Percentiles rank a stretch among this genome's conserved stretches.
Evolutionary conservation across 805 yeast genomes (phyloP).

Genomic region (Zygosaccharomyces gambellarensis): DNA sequence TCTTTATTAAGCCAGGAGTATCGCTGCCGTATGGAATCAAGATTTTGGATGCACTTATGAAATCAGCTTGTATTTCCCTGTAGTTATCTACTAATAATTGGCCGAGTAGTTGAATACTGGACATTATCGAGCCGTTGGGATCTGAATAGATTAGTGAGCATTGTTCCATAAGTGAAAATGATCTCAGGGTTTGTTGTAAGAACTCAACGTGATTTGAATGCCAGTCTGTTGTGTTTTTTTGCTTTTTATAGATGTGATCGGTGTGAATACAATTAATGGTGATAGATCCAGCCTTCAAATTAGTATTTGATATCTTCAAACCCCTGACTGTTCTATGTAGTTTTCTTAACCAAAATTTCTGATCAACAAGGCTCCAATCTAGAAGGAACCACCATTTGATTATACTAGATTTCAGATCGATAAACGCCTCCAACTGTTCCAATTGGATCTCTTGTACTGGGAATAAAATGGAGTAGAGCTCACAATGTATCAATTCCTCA

Average conservation of each 20-base stretch:
- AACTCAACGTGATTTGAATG: constrained; percentile 22
- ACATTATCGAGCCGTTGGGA: not conserved
- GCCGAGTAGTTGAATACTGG: not conserved
- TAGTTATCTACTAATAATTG: constrained; percentile 5
- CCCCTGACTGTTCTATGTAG: constrained; percentile 6
- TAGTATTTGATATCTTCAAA: not conserved
- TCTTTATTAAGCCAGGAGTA: constrained; percentile 45
- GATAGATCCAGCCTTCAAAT: constrained; percentile 6
- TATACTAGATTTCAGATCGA: not conserved
- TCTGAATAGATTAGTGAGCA: constrained; percentile 14
- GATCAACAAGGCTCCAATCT: constrained; percentile 23
- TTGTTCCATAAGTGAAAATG: constrained; percentile 15
- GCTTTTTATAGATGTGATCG: constrained; percentile 17
- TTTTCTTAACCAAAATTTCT: constrained; percentile 22
- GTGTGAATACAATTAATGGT: constrained; percentile 18
- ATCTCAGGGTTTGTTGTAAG: constrained; percentile 24
- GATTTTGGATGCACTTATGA: constrained; percentile 23
- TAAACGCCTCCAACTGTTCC: constrained; percentile 5
- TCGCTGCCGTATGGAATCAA: constrained; percentile 50
- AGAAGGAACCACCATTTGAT: constrained; percentile 16
- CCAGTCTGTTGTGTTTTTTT: constrained; percentile 21
- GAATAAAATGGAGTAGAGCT: constrained; percentile 6
- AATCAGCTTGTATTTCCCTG: constrained; percentile 9
- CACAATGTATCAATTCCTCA: not conserved
- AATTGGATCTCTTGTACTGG: constrained; percentile 1